Conservation (phyloP, 2,329 filamentous ascomycete genomes). For the Scedosporium minutisporum region DNA sequence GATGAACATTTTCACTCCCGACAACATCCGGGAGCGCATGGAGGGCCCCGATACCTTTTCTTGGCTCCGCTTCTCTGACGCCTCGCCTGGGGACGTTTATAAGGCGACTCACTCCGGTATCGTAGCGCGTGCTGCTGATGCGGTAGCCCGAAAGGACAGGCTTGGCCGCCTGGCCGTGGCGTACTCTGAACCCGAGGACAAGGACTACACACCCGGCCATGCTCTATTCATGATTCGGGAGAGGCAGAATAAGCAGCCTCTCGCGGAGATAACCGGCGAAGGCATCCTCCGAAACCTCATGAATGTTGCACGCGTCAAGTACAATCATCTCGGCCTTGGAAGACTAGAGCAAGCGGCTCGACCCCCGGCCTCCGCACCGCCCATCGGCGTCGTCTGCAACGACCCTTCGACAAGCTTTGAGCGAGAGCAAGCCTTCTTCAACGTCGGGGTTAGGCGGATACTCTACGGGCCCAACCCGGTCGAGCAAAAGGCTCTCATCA, state of each 20-base stretch:
- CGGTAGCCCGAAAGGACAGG: slow-evolving; percentile 45
- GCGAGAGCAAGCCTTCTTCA: slow-evolving; percentile 69
- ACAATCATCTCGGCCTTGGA: slow-evolving; percentile 60
- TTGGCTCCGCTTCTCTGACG: slow-evolving; percentile 80
- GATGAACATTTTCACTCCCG: slow-evolving; percentile 83
- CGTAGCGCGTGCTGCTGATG: slow-evolving; percentile 62
- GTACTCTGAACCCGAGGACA: slow-evolving; percentile 57
- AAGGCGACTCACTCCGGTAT: slow-evolving; percentile 58
- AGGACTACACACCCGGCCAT: slow-evolving; percentile 60
- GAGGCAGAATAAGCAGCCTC: slow-evolving; percentile 53
- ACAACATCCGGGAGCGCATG: slow-evolving; percentile 60
- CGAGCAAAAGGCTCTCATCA: slow-evolving; percentile 67
- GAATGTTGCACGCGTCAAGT: slow-evolving; percentile 62
- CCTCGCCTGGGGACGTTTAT: slow-evolving; percentile 63
- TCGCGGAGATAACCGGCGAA: slow-evolving; percentile 61
- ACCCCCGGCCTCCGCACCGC: slow-evolving; percentile 74
- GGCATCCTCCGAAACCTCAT: slow-evolving; percentile 67
- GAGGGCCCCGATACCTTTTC: slow-evolving; percentile 63
- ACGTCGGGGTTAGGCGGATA: slow-evolving; percentile 59
- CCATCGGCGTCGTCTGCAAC: slow-evolving; percentile 69
- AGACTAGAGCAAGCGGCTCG: slow-evolving; percentile 73
- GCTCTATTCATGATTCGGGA: slow-evolving; percentile 73
- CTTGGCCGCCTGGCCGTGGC: slow-evolving; percentile 56
- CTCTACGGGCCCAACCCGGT: slow-evolving; percentile 57
- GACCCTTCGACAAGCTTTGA: slow-evolving; percentile 58